Percentiles rank a stretch among this genome's conserved stretches.
These are phyloP conservation scores for Xylariaceae sp. DNA, from an alignment of 2,329 filamentous ascomycete genomes.

Conservation along the genomic window DNA sequence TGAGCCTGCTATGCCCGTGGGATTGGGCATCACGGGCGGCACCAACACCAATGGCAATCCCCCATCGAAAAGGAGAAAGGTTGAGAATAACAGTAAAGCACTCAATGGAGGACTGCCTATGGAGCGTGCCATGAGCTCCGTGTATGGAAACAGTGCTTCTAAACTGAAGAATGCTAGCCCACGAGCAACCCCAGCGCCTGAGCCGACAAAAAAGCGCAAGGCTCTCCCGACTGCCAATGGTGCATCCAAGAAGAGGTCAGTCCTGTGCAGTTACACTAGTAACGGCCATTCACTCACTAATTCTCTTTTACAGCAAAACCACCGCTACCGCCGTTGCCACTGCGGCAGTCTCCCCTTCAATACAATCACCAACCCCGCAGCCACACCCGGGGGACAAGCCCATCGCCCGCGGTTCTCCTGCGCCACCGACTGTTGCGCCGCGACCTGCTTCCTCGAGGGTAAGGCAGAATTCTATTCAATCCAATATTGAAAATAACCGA, in stretches of 20 bases:
- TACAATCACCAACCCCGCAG: constrained; percentile 70
- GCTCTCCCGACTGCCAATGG: constrained; percentile 59
- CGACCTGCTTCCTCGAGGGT: constrained; percentile 65
- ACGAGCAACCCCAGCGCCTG: constrained; percentile 60
- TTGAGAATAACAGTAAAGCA: constrained; percentile 70
- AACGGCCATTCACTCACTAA: constrained; percentile 3
- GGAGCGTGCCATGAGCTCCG: constrained; percentile 63
- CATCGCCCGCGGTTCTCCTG: constrained; percentile 52
- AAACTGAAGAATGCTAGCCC: constrained; percentile 61
- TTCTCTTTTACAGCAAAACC: constrained; percentile 25
- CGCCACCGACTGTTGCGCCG: constrained; percentile 44
- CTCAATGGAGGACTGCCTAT: constrained; percentile 46
- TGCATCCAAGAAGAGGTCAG: constrained; percentile 74
- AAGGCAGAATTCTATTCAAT: constrained; percentile 67
- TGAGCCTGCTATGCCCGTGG: constrained; percentile 47
- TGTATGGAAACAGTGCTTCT: constrained; percentile 44
- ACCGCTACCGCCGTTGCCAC: constrained; percentile 34
- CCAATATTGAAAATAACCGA: constrained; percentile 49
- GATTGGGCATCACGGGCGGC: constrained; percentile 60
- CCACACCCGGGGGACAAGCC: constrained; percentile 60
- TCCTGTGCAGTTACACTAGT: constrained; percentile 11
- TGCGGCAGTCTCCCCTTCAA: constrained; percentile 59
- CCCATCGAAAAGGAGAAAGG: constrained; percentile 71
- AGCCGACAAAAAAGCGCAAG: constrained; percentile 67
- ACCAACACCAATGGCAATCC: constrained; percentile 45